Evolutionary conservation across 2,329 filamentous ascomycete species (phyloP).

Genomic region (Arthrobotrys pseudoclavata): DNA sequence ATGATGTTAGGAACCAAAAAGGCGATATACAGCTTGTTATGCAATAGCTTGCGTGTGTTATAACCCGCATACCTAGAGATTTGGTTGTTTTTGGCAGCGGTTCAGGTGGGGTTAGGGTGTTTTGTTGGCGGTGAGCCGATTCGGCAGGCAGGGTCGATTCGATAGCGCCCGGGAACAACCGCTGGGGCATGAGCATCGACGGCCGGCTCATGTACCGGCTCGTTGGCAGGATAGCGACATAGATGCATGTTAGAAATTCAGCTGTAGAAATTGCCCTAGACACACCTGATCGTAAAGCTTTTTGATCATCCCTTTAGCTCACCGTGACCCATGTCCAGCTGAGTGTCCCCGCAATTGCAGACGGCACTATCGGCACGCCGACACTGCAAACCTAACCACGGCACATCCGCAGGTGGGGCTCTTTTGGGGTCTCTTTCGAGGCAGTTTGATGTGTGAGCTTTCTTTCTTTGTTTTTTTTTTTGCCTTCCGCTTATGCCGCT

Average conservation of each 20-base stretch:
- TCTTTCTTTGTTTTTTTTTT: conserved; percentile 17
- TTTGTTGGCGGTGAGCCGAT: conserved; percentile 24
- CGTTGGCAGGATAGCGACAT: conserved; percentile 20
- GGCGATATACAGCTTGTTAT: conserved; percentile 46
- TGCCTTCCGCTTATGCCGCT: conserved; percentile 57
- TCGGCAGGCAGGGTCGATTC: conserved; percentile 4
- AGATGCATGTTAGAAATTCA: conserved; percentile 9
- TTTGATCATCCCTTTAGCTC: neutral
- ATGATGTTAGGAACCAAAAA: conserved; percentile 44
- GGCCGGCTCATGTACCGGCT: conserved; percentile 4
- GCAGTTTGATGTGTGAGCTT: neutral
- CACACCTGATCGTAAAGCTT: neutral
- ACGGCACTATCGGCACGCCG: conserved; percentile 18
- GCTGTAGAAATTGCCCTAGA: neutral
- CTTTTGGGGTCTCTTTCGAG: neutral
- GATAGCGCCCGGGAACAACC: conserved; percentile 20
- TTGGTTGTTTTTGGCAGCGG: conserved; percentile 12
- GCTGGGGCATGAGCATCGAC: conserved; percentile 11
- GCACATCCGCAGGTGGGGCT: conserved; percentile 18
- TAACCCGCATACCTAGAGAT: conserved; percentile 30
- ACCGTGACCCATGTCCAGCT: conserved; percentile 29
- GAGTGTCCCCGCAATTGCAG: conserved; percentile 28
- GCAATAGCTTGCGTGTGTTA: conserved; percentile 35
- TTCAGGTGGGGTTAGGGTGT: conserved; percentile 16
- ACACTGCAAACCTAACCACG: conserved; percentile 2